phyloP scores from a whole-genome alignment of 176 grass and related monocot genomes.

The Urochloa ruziziensis region DNA sequence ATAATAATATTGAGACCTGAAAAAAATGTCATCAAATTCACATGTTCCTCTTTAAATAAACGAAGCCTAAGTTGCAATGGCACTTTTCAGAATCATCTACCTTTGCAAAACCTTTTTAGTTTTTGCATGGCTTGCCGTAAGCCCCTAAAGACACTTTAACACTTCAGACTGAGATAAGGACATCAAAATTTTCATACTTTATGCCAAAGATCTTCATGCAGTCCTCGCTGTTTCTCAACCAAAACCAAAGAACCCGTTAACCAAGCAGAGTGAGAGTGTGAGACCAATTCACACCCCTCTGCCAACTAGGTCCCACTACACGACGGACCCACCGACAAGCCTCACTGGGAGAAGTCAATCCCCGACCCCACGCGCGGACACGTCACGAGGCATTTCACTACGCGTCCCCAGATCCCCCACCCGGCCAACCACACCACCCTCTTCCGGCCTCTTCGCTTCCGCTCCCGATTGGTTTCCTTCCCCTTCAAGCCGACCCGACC shows the following conservation, averaged over 20 bases:
- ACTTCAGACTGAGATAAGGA: background rate
- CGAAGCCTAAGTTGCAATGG: background rate
- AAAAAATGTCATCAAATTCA: background rate
- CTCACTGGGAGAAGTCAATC: background rate
- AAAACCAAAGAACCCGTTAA: background rate
- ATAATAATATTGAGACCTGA: background rate
- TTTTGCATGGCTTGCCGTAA: background rate
- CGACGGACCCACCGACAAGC: background rate
- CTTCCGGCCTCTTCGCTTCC: background rate
- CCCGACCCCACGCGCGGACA: background rate
- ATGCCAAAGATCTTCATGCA: background rate
- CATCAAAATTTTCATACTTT: background rate
- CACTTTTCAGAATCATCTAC: background rate
- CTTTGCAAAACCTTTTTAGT: background rate
- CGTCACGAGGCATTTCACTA: background rate
- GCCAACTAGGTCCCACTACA: background rate
- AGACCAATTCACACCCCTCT: background rate
- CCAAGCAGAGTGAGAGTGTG: background rate
- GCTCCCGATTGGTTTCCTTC: background rate
- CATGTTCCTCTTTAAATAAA: background rate
- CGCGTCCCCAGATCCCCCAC: background rate
- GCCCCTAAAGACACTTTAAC: background rate
- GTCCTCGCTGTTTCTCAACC: background rate
- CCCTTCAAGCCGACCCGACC: conserved; percentile 18
- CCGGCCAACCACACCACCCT: background rate